Percentiles rank a stretch among this genome's conserved stretches.
phyloP scores from a whole-genome alignment of 192 early-diverging fungal genomes.

The Dispira parvispora region DNA sequence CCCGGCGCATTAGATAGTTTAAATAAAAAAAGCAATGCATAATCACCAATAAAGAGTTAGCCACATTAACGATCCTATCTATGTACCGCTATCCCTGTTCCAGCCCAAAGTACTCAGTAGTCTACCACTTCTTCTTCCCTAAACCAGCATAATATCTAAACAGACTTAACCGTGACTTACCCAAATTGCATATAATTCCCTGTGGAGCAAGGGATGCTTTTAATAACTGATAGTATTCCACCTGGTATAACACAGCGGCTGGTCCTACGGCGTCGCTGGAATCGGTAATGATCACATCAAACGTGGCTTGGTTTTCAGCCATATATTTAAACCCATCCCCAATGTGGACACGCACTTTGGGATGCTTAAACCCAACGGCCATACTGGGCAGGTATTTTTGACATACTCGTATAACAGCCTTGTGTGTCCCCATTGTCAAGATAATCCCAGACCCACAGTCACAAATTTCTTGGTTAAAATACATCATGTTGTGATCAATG shows the following conservation, averaged over 20 bases:
- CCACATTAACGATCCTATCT: not conserved
- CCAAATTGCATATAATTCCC: not conserved
- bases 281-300: constrained; percentile 52
- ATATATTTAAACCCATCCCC: constrained; percentile 46
- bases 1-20: constrained; percentile 19
- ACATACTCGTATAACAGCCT: constrained; percentile 29
- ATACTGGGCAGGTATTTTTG: constrained; percentile 41
- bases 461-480: too few relatives aligned
- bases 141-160: not conserved
- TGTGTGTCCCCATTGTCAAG: too few relatives aligned
- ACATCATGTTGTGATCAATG: too few relatives aligned
- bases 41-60: not conserved
- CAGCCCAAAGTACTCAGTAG: not conserved
- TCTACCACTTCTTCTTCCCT: not conserved
- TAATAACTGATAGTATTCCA: constrained; percentile 38
- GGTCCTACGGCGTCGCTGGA: constrained; percentile 46
- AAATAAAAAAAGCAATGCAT: not conserved
- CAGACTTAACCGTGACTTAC: not conserved
- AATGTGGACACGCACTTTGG: constrained; percentile 38
- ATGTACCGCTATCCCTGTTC: not conserved
- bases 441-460: too few relatives aligned
- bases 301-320: constrained; percentile 30
- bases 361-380: constrained; percentile 40
- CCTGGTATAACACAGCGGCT: constrained; percentile 40
- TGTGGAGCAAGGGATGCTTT: constrained; percentile 23